phyloP scores from a whole-genome alignment of 768 basidiomycete species.

The Termitomyces sp. region DNA sequence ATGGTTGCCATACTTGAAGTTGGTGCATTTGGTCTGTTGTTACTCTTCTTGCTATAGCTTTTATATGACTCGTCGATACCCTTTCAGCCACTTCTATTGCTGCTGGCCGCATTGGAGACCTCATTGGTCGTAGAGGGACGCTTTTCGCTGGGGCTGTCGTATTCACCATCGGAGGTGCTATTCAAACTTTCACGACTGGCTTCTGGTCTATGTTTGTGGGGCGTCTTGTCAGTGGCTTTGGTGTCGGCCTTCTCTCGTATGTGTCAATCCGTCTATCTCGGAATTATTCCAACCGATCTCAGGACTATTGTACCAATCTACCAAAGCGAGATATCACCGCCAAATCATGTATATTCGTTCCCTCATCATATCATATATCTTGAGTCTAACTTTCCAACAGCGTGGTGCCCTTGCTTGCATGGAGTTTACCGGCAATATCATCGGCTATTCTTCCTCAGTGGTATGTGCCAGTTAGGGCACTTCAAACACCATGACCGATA shows the following conservation, averaged over 20 bases:
- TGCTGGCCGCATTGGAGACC: constrained; percentile 77
- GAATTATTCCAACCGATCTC: neutral
- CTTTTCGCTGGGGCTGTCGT: constrained; percentile 70
- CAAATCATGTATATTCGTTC: constrained; percentile 63
- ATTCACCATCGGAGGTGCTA: constrained; percentile 71
- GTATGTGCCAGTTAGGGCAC: constrained; percentile 40
- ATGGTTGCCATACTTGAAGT: constrained; percentile 96
- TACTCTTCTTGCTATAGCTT: neutral
- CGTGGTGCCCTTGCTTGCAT: constrained; percentile 91
- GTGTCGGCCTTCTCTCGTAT: constrained; percentile 71
- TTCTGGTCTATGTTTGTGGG: constrained; percentile 46
- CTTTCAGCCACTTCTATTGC: constrained; percentile 79
- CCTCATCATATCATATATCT: neutral
- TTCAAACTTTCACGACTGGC: constrained; percentile 64
- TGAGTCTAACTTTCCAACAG: constrained; percentile 30
- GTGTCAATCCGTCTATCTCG: constrained; percentile 19
- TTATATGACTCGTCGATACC: neutral
- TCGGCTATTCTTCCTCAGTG: constrained; percentile 88
- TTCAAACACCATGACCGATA: neutral
- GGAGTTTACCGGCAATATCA: constrained; percentile 92
- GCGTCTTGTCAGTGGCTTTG: constrained; percentile 67
- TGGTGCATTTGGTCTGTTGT: constrained; percentile 75
- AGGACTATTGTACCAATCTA: constrained; percentile 96
- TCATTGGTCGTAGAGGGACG: constrained; percentile 70
- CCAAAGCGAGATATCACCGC: constrained; percentile 94